Evolutionary conservation across 78 protist genomes (phyloP).

Genomic region (Dictyostelium citrinum): DNA sequence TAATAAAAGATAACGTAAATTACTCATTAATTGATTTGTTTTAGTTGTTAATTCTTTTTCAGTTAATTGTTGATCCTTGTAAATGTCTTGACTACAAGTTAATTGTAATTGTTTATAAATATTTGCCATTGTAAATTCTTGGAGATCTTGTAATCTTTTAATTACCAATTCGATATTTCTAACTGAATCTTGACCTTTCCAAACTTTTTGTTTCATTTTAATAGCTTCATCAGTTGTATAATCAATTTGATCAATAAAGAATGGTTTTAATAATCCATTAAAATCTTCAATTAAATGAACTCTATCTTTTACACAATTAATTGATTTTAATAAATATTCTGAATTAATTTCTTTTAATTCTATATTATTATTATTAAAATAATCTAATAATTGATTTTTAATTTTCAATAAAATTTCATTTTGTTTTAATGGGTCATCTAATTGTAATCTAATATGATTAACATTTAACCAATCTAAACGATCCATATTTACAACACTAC

Average conservation of each 20-base stretch:
- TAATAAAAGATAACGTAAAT: constrained; percentile 7
- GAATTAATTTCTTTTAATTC: background rate
- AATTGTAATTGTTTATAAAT: constrained; percentile 30
- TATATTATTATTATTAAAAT: background rate
- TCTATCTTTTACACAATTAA: constrained; percentile 65
- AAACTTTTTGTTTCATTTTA: constrained; percentile 46
- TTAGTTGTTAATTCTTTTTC: constrained; percentile 49
- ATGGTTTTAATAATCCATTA: background rate
- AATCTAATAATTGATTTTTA: background rate
- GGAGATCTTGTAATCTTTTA: background rate
- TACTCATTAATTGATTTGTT: constrained; percentile 56
- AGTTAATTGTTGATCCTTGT: background rate
- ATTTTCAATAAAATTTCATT: background rate
- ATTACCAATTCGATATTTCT: background rate
- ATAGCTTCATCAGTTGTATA: constrained; percentile 9
- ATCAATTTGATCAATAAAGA: background rate
- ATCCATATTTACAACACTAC: constrained; percentile 74
- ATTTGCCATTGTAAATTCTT: background rate
- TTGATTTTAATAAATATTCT: constrained; percentile 39
- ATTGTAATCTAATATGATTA: constrained; percentile 53
- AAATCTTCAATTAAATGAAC: constrained; percentile 31
- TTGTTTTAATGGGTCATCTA: background rate
- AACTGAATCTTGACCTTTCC: background rate
- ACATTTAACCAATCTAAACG: constrained; percentile 78
- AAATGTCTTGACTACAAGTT: background rate